Evolutionary conservation across 257 asterid species (phyloP), one percentile per base, ranked within the genome.

Genomic region (Capsicum chinense): DNA sequence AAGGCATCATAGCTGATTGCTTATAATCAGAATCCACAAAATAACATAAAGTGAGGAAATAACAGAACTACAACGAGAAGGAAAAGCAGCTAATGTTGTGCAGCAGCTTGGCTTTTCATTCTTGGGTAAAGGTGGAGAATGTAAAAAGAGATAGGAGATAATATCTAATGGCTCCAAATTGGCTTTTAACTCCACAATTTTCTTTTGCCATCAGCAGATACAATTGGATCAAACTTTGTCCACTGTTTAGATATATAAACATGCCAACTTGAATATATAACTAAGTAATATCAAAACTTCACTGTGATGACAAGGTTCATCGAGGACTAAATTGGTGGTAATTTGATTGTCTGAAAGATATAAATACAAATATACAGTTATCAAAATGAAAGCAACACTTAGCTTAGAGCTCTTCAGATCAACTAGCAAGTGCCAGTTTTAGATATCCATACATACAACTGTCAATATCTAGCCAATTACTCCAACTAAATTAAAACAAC

Each of bases 31-130:
- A 76, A 76, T 21, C 39, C 81, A 76, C 63, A 52, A 52, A 63
- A 26, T 76, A 76, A 52, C 42, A 76, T 52, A 76, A 50, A 67
- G 8, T 67, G 48, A 37, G 74, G 19, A 19, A 15, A 76, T 14
- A 52, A 76, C 48, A 76, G 26, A 76, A 76, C 81, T 52, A 52
- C 63, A 76, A 26, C 63, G 81, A 19, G n/a, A 73, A 73, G 59
- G 60, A 52, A 76, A 76, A 76, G 15, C 81, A 76, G 64, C 7
- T 52, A 76, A 52, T 13, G 19, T 15, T 15, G 19, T 47, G 63
- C 21, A 54, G 63, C 63, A 76, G 63, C 42, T 26, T 76, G 15
- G 48, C 64, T 76, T 76, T 76, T 76, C 81, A 26, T 21, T 76
- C 48, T 52, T 76, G 48, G 81, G 81, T 33, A 52, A 76, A 9